Percentiles rank a stretch among this genome's conserved stretches.
phyloP scores from a whole-genome alignment of 768 basidiomycete species.

The Floccularia luteovirens region DNA sequence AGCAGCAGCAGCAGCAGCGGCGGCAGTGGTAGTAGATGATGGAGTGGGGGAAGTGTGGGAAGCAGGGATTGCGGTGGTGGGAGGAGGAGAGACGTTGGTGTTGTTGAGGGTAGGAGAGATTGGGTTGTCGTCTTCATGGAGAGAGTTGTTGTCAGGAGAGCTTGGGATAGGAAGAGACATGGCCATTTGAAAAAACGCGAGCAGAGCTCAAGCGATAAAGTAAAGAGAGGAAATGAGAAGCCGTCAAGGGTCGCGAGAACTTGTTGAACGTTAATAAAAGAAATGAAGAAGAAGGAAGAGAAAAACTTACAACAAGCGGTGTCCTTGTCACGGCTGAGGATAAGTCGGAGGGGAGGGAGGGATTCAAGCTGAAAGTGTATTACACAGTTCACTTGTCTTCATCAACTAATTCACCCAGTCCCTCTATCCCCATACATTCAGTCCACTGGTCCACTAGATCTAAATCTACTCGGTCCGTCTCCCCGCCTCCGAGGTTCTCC shows the following conservation, averaged over 20 bases:
- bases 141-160: constrained; percentile 16
- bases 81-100: constrained; percentile 6
- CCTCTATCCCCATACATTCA: not conserved
- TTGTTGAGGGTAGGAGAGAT: constrained; percentile 15
- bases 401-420: not conserved
- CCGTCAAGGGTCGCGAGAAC: constrained; percentile 96
- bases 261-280: constrained; percentile 10
- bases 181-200: constrained; percentile 42
- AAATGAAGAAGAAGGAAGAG: constrained; percentile 9
- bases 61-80: constrained; percentile 7
- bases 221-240: constrained; percentile 47
- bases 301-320: constrained; percentile 35
- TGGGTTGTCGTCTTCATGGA: constrained; percentile 27
- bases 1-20: constrained; percentile 11
- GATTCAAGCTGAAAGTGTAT: not conserved
- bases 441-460: not conserved
- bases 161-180: constrained; percentile 24
- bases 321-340: constrained; percentile 39
- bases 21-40: constrained; percentile 7
- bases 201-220: constrained; percentile 63
- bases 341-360: constrained; percentile 20
- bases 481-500: not conserved
- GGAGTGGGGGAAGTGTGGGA: constrained; percentile 11
- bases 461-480: not conserved
- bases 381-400: not conserved